Evolutionary conservation across 2,329 filamentous ascomycete species (phyloP).

Genomic region (Dichotomopilus funicola): DNA sequence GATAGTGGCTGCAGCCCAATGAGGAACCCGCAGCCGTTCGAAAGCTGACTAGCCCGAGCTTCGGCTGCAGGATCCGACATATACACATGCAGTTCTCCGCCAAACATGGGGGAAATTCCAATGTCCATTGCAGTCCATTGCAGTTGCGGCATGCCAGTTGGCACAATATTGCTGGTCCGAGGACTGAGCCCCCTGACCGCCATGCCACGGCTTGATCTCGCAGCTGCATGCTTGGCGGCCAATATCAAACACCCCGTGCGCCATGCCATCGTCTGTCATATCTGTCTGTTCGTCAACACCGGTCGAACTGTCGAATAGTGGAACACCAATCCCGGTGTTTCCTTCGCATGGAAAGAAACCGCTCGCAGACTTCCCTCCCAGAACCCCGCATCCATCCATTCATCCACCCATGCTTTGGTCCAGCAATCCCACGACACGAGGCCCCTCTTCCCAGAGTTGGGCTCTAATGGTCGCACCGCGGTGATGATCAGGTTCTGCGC

Average conservation of each 20-base stretch:
- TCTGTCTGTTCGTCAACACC: conserved; percentile 10
- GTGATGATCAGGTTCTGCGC: conserved; percentile 22
- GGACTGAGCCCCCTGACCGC: conserved; percentile 22
- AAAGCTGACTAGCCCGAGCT: conserved; percentile 28
- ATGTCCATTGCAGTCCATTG: conserved; percentile 36
- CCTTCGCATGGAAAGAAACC: conserved; percentile 7
- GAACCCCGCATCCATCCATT: conserved; percentile 11
- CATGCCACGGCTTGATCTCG: conserved; percentile 21
- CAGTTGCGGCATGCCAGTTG: conserved; percentile 39
- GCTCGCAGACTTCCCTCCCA: conserved; percentile 10
- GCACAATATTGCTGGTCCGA: conserved; percentile 39
- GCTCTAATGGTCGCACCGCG: conserved; percentile 3
- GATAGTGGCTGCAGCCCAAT: conserved; percentile 23
- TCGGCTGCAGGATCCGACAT: conserved; percentile 30
- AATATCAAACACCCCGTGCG: conserved; percentile 15
- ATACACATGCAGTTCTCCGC: conserved; percentile 29
- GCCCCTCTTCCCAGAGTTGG: conserved; percentile 6
- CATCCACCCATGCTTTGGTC: too few species aligned
- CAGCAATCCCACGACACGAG: background rate
- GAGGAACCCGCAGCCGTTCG: conserved; percentile 20
- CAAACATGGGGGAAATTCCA: conserved; percentile 22
- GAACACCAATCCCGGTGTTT: conserved; percentile 8
- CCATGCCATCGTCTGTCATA: conserved; percentile 17
- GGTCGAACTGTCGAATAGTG: conserved; percentile 10
- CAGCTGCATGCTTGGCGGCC: conserved; percentile 17